phyloP scores from a whole-genome alignment of 1,139 yeast species.

The Hyphopichia khmerensis region DNA sequence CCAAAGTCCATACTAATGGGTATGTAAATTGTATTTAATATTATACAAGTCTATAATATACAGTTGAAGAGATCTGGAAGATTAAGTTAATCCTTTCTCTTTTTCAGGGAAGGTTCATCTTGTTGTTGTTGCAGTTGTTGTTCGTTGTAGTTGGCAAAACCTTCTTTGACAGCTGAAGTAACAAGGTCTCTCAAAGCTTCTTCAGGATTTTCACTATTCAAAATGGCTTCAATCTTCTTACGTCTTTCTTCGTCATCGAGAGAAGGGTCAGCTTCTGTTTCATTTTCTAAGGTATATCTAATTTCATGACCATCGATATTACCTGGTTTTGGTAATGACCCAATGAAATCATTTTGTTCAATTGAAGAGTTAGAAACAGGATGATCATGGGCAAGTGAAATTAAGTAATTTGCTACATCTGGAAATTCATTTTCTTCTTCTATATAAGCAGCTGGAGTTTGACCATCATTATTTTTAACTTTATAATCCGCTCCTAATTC shows the following conservation, averaged over 20 bases:
- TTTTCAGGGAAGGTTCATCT: slow-evolving; percentile 17
- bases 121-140: slow-evolving; percentile 16
- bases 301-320: slow-evolving; percentile 52
- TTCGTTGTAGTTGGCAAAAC: slow-evolving; percentile 29
- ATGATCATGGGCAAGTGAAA: slow-evolving; percentile 42
- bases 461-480: slow-evolving; percentile 67
- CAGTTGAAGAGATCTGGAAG: no score
- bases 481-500: slow-evolving; percentile 65
- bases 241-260: slow-evolving; percentile 56
- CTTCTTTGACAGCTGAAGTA: slow-evolving; percentile 60
- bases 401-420: slow-evolving; percentile 67
- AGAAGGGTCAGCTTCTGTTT: slow-evolving; percentile 13
- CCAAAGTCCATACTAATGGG: no score
- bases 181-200: slow-evolving; percentile 72
- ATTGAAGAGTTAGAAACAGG: slow-evolving; percentile 8
- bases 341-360: slow-evolving; percentile 11
- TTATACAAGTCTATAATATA: no score
- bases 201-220: slow-evolving; percentile 76
- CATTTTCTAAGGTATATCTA: slow-evolving; percentile 55
- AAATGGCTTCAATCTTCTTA: slow-evolving; percentile 63
- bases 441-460: slow-evolving; percentile 64
- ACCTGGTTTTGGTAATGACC: slow-evolving; percentile 42
- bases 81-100: slow-evolving; percentile 19
- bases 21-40: no score
- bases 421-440: slow-evolving; percentile 88